A percentile compares a stretch with the other conserved stretches of the same genome.
Conservation (phyloP, 148 eudicot genomes). For the Dysphania ambrosioides region DNA sequence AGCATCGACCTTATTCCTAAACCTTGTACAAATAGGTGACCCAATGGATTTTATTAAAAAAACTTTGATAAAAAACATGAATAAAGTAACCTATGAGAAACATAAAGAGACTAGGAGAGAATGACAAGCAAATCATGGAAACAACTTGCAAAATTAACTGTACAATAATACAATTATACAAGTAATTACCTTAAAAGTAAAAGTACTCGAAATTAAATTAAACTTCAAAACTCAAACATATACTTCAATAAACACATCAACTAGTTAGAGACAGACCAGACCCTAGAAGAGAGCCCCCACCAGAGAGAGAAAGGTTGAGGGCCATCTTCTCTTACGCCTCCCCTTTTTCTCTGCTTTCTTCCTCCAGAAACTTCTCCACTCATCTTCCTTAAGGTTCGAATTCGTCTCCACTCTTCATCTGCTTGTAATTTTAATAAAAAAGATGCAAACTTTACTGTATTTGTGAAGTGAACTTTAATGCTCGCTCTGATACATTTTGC, state of each 20-base stretch:
- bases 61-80: too few relatives aligned
- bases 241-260: constrained; percentile 16
- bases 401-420: not conserved
- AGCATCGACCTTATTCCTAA: too few relatives aligned
- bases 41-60: too few relatives aligned
- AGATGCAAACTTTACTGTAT: constrained; percentile 11
- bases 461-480: not conserved
- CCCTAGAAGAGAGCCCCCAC: constrained; percentile 10
- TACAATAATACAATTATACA: too few relatives aligned
- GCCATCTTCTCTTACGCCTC: constrained; percentile 25
- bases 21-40: not conserved
- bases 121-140: not conserved
- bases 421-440: not conserved
- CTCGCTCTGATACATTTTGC: constrained; percentile 15
- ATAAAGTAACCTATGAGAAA: too few relatives aligned
- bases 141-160: not conserved
- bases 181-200: too few relatives aligned
- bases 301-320: too few relatives aligned
- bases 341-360: constrained; percentile 3
- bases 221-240: not conserved
- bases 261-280: not conserved
- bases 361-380: constrained; percentile 4
- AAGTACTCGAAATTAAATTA: not conserved
- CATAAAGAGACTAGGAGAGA: too few relatives aligned
- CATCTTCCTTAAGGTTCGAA: too few relatives aligned